Conservation (phyloP, 768 basidiomycete genomes). For the Lepiota venenata region DNA sequence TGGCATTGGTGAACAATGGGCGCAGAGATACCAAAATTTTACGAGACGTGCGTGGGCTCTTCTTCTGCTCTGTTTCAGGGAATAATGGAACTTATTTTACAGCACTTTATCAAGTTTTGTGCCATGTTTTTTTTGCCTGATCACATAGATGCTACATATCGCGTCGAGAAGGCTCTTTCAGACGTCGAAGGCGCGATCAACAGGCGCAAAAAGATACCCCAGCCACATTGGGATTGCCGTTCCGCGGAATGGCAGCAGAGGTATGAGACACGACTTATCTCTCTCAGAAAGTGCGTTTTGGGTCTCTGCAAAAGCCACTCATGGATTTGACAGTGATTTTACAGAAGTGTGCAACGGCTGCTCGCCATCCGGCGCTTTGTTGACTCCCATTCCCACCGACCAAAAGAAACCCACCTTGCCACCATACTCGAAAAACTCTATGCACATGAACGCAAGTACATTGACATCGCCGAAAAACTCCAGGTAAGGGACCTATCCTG, state of each 20-base stretch:
- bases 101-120: slow-evolving; percentile 4
- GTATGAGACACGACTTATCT: slow-evolving; percentile 27
- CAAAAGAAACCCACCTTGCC: slow-evolving; percentile 25
- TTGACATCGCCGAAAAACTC: slow-evolving; percentile 34
- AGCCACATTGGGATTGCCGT: slow-evolving; percentile 27
- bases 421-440: slow-evolving; percentile 30
- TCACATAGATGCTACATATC: slow-evolving; percentile 27
- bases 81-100: background rate
- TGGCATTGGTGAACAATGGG: slow-evolving; percentile 4
- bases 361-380: slow-evolving; percentile 22
- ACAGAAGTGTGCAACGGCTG: slow-evolving; percentile 29
- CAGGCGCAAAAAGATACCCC: slow-evolving; percentile 8
- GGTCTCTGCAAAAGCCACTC: slow-evolving; percentile 1
- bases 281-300: slow-evolving; percentile 29
- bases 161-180: slow-evolving; percentile 23
- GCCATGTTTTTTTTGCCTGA: slow-evolving; percentile 9
- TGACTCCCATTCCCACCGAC: slow-evolving; percentile 18
- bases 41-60: slow-evolving; percentile 4
- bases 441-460: slow-evolving; percentile 36
- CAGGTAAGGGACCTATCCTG: slow-evolving; percentile 21
- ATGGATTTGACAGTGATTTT: slow-evolving; percentile 2
- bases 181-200: slow-evolving; percentile 5
- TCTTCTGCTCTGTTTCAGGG: background rate
- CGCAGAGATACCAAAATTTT: background rate
- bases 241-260: slow-evolving; percentile 30